Percentiles rank a stretch among this genome's conserved stretches.
Evolutionary conservation across 1,284 basidiomycete genomes (phyloP).

Genomic region (Peniophora sp.): DNA sequence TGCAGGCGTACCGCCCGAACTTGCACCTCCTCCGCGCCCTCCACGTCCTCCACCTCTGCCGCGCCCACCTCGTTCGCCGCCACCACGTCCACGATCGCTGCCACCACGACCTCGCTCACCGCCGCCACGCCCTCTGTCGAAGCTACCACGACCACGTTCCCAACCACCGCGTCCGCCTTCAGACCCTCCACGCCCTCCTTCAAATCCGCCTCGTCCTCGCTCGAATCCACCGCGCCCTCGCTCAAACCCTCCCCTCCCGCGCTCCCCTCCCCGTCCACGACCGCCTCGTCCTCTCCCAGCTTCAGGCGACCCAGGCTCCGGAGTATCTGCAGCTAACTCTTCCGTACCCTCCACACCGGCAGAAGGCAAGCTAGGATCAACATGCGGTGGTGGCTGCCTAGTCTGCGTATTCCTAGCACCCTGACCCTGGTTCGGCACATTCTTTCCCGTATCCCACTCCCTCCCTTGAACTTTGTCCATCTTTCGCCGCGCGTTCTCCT

Average conservation of each 20-base stretch:
- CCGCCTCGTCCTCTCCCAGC: not conserved
- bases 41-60: too few species aligned
- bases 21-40: too few species aligned
- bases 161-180: too few species aligned
- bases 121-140: too few species aligned
- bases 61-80: too few species aligned
- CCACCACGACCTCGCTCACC: too few species aligned
- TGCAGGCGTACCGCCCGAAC: too few species aligned
- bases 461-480: slow-evolving; percentile 67
- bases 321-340: not conserved
- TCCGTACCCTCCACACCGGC: not conserved
- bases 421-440: slow-evolving; percentile 9
- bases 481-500: slow-evolving; percentile 70
- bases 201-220: too few species aligned
- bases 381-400: not conserved
- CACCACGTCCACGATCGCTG: too few species aligned
- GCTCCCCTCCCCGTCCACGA: not conserved
- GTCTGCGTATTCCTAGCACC: too few species aligned
- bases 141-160: too few species aligned
- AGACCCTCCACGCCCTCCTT: too few species aligned
- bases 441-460: slow-evolving; percentile 82
- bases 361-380: not conserved
- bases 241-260: not conserved
- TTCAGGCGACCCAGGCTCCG: not conserved
- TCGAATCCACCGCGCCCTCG: not conserved